Evolutionary conservation across 1,284 basidiomycete species (phyloP).

Genomic region (Ceratobasidium sp.): DNA sequence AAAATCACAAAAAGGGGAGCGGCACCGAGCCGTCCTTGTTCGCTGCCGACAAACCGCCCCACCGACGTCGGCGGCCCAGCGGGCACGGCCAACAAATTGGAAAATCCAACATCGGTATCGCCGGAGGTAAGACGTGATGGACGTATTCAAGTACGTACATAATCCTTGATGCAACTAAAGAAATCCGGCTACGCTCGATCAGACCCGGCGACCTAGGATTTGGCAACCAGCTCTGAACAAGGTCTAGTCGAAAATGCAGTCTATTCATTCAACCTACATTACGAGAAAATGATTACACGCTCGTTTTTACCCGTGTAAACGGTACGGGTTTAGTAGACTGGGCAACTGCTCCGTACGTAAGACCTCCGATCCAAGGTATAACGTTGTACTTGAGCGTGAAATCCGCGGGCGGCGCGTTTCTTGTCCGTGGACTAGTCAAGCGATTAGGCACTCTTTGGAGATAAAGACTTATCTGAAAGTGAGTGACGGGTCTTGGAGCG

Average conservation of each 20-base stretch:
- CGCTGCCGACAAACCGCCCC: conserved; percentile 10
- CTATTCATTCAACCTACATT: background rate
- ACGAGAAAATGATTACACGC: background rate
- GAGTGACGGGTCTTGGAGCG: conserved; percentile 79
- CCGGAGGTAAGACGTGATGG: background rate
- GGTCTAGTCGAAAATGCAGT: background rate
- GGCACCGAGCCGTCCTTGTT: background rate
- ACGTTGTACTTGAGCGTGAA: conserved; percentile 89
- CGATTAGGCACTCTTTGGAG: background rate
- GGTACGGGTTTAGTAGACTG: conserved; percentile 67
- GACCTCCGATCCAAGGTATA: conserved; percentile 88
- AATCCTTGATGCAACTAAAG: no score
- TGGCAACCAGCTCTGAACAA: background rate
- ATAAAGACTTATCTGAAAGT: conserved; percentile 77
- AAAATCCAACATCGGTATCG: background rate
- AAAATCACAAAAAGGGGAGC: background rate
- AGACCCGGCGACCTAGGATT: background rate
- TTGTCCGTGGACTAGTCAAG: conserved; percentile 53
- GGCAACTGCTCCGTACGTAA: conserved; percentile 81
- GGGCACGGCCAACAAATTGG: background rate
- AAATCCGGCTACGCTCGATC: no score
- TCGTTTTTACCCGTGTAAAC: conserved; percentile 59
- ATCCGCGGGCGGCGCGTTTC: conserved; percentile 72
- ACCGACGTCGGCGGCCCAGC: background rate
- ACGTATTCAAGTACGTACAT: conserved; percentile 13